These are phyloP conservation scores for Ustilago cynodontis DNA, from an alignment of 1,284 basidiomycete genomes.

Conservation along the genomic window DNA sequence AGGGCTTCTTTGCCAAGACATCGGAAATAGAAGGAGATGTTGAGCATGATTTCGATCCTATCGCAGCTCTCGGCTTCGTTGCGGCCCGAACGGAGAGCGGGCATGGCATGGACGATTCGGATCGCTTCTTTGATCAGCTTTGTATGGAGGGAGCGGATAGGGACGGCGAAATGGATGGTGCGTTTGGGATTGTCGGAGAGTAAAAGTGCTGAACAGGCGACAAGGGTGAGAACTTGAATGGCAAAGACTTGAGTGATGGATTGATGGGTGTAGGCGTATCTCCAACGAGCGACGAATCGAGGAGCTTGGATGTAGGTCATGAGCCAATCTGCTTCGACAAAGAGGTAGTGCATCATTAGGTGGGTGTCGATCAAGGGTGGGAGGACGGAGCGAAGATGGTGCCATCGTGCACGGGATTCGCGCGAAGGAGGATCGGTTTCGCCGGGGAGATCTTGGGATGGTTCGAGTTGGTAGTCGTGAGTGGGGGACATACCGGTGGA, in stretches of 20 bases:
- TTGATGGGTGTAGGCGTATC: constrained; percentile 19
- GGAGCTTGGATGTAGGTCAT: constrained; percentile 15
- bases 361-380: constrained; percentile 42
- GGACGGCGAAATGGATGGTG: constrained; percentile 20
- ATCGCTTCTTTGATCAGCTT: constrained; percentile 33
- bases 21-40: constrained; percentile 37
- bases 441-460: constrained; percentile 8
- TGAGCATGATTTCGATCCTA: constrained; percentile 29
- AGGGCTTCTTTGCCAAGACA: constrained; percentile 19
- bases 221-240: constrained; percentile 20
- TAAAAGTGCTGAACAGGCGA: constrained; percentile 21
- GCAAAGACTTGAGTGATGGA: constrained; percentile 38
- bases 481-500: background rate
- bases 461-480: constrained; percentile 14
- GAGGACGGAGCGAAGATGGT: constrained; percentile 18
- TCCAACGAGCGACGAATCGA: constrained; percentile 38
- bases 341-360: constrained; percentile 31
- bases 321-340: constrained; percentile 39
- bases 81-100: constrained; percentile 15
- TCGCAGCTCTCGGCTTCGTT: constrained; percentile 28
- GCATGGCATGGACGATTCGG: constrained; percentile 26
- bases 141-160: constrained; percentile 31
- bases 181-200: constrained; percentile 35
- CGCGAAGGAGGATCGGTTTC: constrained; percentile 21
- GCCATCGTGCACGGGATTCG: constrained; percentile 26